These are phyloP conservation scores for Rhynchospora tenuis DNA, from an alignment of 176 grass and related monocot genomes.

Conservation along the genomic window DNA sequence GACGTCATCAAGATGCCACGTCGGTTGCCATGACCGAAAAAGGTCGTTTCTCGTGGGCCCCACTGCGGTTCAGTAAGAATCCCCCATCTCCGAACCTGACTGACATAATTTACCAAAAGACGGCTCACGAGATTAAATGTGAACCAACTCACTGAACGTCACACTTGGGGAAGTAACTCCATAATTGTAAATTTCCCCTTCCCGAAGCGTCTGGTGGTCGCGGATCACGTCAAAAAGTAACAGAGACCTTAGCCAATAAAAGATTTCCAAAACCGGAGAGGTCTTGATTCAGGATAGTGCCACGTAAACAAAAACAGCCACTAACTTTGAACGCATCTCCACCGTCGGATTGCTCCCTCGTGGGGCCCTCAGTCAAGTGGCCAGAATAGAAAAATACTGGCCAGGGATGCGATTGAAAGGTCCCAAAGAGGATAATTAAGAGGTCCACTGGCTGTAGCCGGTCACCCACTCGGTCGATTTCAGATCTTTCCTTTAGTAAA, in stretches of 20 bases:
- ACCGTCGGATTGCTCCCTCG: not conserved
- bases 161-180: not conserved
- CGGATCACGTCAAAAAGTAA: conserved; percentile 22
- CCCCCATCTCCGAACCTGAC: not conserved
- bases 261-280: not conserved
- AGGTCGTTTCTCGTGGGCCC: conserved; percentile 1
- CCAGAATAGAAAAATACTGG: conserved; percentile 12
- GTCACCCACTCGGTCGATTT: not conserved
- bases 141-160: not conserved
- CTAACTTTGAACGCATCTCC: not conserved
- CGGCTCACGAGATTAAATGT: not conserved
- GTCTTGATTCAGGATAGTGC: conserved; percentile 23
- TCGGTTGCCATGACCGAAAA: conserved; percentile 48
- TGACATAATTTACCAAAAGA: not conserved
- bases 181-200: not conserved
- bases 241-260: conserved; percentile 20
- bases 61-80: not conserved
- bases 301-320: not conserved
- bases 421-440: conserved; percentile 10
- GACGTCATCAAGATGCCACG: conserved; percentile 50
- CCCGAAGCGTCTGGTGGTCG: conserved; percentile 17
- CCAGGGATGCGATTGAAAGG: conserved; percentile 1
- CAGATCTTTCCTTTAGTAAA: not conserved
- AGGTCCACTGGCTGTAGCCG: not conserved
- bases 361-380: not conserved